A percentile compares a stretch with the other conserved stretches of the same genome.
These are phyloP conservation scores for Cryomyces minteri DNA, from an alignment of 495 filamentous ascomycete genomes.

Conservation along the genomic window DNA sequence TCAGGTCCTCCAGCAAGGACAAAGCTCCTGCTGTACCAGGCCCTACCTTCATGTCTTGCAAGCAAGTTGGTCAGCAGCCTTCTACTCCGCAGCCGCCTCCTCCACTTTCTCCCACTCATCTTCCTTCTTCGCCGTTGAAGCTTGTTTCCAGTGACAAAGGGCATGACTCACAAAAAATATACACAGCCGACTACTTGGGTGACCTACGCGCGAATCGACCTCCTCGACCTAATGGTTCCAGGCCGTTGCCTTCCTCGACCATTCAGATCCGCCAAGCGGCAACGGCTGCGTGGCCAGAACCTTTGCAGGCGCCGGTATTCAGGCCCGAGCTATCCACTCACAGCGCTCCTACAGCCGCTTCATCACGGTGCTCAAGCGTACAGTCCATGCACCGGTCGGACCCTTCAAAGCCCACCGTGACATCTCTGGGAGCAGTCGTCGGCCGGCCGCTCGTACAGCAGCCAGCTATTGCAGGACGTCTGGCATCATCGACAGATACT, in stretches of 20 bases:
- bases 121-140: not conserved
- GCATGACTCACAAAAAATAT: slow-evolving; percentile 13
- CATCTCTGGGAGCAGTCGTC: too few relatives aligned
- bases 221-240: slow-evolving; percentile 45
- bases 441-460: too few relatives aligned
- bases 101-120: slow-evolving; percentile 1
- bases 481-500: not conserved
- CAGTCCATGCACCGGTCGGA: slow-evolving; percentile 1
- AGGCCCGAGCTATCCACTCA: too few relatives aligned
- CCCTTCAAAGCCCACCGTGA: too few relatives aligned
- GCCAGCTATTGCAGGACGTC: not conserved
- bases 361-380: not conserved
- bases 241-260: slow-evolving; percentile 46
- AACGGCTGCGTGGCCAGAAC: not conserved
- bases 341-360: too few relatives aligned
- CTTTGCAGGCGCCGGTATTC: too few relatives aligned
- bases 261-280: slow-evolving; percentile 15
- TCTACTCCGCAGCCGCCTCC: slow-evolving; percentile 5
- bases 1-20: slow-evolving; percentile 14
- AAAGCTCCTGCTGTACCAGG: slow-evolving; percentile 29
- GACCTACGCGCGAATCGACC: slow-evolving; percentile 58
- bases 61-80: slow-evolving; percentile 58
- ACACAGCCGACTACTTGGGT: slow-evolving; percentile 54
- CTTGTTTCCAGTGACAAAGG: slow-evolving; percentile 1
- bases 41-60: slow-evolving; percentile 67